Evolutionary conservation across 2,329 filamentous ascomycete species (phyloP).

Genomic region (Monosporascus sp.): DNA sequence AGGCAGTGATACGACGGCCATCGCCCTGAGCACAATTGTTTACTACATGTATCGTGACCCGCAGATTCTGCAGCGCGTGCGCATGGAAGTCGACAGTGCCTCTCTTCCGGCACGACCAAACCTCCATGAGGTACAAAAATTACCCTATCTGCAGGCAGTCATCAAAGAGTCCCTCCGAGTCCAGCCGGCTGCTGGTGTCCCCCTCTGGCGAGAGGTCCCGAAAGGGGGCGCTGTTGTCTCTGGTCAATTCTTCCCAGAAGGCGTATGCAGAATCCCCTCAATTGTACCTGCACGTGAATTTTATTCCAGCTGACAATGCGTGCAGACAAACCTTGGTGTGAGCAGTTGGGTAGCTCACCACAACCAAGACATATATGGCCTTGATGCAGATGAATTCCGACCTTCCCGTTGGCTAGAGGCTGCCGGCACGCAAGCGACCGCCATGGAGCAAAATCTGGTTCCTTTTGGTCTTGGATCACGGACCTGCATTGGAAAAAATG

Average conservation of each 20-base stretch:
- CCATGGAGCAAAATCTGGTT: too few species aligned
- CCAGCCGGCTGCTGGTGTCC: constrained; percentile 41
- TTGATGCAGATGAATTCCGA: constrained; percentile 28
- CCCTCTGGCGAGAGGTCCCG: constrained; percentile 44
- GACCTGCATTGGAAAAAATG: constrained; percentile 38
- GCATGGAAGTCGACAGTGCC: constrained; percentile 6
- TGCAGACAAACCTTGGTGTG: constrained; percentile 26
- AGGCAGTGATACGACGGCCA: constrained; percentile 38
- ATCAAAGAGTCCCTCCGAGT: constrained; percentile 49
- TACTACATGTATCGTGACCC: constrained; percentile 35
- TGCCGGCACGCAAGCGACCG: too few species aligned
- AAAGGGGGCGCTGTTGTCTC: constrained; percentile 36
- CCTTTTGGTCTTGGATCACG: constrained; percentile 37
- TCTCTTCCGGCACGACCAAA: too few species aligned
- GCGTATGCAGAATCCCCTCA: too few species aligned
- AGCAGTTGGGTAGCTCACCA: constrained; percentile 32
- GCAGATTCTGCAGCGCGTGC: background rate
- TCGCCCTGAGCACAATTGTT: constrained; percentile 38
- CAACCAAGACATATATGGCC: constrained; percentile 25
- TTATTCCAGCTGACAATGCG: background rate
- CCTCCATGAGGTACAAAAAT: constrained; percentile 32
- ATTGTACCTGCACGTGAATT: too few species aligned
- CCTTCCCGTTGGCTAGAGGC: constrained; percentile 42
- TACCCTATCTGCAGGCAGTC: constrained; percentile 48
- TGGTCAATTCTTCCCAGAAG: constrained; percentile 24